phyloP scores from a whole-genome alignment of 1,139 yeast genomes.

The Wickerhamiella pararugosa region DNA sequence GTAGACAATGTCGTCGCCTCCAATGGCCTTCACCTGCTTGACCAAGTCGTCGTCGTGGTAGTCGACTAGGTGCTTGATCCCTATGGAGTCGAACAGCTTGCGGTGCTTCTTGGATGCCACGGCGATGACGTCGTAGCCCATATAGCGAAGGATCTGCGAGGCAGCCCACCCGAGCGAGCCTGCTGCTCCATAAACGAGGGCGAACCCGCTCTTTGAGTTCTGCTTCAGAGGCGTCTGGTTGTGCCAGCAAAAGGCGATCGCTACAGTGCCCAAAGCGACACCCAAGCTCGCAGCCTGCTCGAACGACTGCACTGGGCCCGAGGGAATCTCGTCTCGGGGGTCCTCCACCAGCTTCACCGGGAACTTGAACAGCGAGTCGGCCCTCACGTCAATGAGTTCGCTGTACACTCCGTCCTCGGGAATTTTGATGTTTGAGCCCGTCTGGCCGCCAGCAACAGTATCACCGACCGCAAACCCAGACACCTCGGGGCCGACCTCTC shows the following conservation, averaged over 20 bases:
- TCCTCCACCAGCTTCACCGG: slow-evolving; percentile 13
- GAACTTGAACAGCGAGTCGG: slow-evolving; percentile 17
- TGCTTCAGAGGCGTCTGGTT: slow-evolving; percentile 6
- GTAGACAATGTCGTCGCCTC: slow-evolving; percentile 31
- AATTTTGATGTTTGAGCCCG: slow-evolving; percentile 31
- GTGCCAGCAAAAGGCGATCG: slow-evolving; percentile 13
- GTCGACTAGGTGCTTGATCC: slow-evolving; percentile 48
- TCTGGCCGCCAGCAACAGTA: slow-evolving; percentile 30
- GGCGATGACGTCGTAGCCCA: slow-evolving; percentile 39
- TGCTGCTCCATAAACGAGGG: slow-evolving; percentile 49
- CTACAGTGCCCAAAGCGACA: slow-evolving; percentile 22
- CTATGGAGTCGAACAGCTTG: slow-evolving; percentile 31
- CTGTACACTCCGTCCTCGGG: slow-evolving; percentile 44
- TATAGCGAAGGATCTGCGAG: slow-evolving; percentile 37
- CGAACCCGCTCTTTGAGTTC: slow-evolving; percentile 6
- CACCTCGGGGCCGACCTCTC: slow-evolving; percentile 41
- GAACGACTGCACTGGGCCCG: slow-evolving; percentile 32
- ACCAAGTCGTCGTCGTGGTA: slow-evolving; percentile 42
- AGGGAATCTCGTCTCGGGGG: slow-evolving; percentile 19
- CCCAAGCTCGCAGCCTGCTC: slow-evolving; percentile 52
- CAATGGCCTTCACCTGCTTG: slow-evolving; percentile 33
- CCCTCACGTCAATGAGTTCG: slow-evolving; percentile 30
- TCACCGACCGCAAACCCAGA: slow-evolving; percentile 38
- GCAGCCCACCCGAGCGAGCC: slow-evolving; percentile 42
- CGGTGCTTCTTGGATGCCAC: slow-evolving; percentile 38